phyloP scores from a whole-genome alignment of 2,329 filamentous ascomycete species.

The Apiospora malaysiana region DNA sequence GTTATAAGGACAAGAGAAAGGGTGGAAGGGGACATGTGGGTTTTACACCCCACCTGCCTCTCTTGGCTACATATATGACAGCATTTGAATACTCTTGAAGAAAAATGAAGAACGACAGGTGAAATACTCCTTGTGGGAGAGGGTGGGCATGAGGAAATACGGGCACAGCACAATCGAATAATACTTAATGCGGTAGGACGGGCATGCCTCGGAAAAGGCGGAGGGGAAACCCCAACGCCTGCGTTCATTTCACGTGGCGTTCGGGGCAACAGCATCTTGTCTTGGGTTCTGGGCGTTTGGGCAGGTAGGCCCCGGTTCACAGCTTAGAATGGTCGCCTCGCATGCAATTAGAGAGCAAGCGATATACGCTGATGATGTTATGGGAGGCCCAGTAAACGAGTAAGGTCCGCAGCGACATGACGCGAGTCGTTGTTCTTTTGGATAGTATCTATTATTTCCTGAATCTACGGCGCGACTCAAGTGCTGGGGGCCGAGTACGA shows the following conservation, averaged over 20 bases:
- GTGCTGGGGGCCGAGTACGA: constrained; percentile 39
- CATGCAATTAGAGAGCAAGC: not conserved
- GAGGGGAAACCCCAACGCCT: not conserved
- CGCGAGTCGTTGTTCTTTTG: not conserved
- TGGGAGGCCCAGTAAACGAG: not conserved
- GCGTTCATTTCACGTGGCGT: constrained; percentile 2
- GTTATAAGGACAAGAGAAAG: constrained; percentile 37
- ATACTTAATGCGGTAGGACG: constrained; percentile 2
- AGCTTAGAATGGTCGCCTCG: not conserved
- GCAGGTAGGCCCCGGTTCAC: constrained; percentile 11
- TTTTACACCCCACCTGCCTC: too few relatives aligned
- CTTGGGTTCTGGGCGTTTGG: constrained; percentile 7
- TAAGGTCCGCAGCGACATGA: not conserved
- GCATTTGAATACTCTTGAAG: not conserved
- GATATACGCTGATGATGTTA: not conserved
- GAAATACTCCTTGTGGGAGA: not conserved
- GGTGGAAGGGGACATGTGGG: too few relatives aligned
- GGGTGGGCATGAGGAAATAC: not conserved
- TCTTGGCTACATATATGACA: not conserved
- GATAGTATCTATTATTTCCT: constrained; percentile 18
- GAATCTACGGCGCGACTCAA: constrained; percentile 30
- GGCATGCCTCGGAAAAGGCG: not conserved
- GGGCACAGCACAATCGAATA: not conserved
- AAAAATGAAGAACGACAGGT: not conserved
- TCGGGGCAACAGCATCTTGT: not conserved